Base-by-base conservation (phyloP, 2,329 filamentous ascomycete species). In the Aspergillus hiratsukae region DNA sequence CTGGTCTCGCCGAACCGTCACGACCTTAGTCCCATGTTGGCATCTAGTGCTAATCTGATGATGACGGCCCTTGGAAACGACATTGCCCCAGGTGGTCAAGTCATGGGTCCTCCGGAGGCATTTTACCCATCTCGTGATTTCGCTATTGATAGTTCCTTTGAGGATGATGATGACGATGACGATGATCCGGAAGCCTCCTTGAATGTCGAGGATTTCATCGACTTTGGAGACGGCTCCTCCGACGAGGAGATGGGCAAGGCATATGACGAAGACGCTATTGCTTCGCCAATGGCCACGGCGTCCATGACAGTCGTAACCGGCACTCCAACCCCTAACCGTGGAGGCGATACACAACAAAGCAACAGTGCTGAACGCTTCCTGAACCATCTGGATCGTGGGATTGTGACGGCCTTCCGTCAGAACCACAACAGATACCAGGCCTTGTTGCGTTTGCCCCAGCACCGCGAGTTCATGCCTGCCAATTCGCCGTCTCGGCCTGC, bases 341-440 rank as follows among this genome's bases (percentile, higher is more conserved):
- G 61, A 40, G 65, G 61, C 1, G 72, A 72, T n/a, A 55, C 63
- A 23, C 66, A 67, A 46, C 64, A 63, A 45, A 62, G 62, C 35
- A 72, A 57, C 57, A 72, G 65, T 50, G 73, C 75, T 3, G 76
- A 84, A 58, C 79, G 81, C 27, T 80, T 87, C 54, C 75, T 88
- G n/a, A 80, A 81, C 53, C 86, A 88, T 62, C 84, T 91, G 41
- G 85, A 88, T 65, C 83, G 85, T 62, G 83, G 86, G 55, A 84
- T 87, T 14, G 89, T 94, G 37, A 88, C 88, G 40, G 88, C 89
- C 1, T 95, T 94, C 79, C 89, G 89, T 55, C 79, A 77, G 45
- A 82, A 83, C 60, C 78, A 82, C 65, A 76, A 75, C 67, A 71
- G 76, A 59, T 76, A 83, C 67, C 73, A 81, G 64, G 69, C 79